Conservation (phyloP, 2,329 filamentous ascomycete genomes). For the Penicillium sp. region DNA sequence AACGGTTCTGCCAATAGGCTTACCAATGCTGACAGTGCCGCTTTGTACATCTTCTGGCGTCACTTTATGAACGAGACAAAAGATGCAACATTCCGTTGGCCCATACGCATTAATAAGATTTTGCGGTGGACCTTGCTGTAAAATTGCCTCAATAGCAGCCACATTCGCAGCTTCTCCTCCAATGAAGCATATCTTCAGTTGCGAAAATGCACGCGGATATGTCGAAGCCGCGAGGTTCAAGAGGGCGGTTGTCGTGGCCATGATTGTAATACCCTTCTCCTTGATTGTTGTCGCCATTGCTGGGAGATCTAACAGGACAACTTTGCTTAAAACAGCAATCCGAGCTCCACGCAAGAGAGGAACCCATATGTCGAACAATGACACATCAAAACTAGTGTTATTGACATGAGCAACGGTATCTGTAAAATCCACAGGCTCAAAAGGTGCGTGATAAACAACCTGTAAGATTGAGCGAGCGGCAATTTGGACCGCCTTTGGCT, state of each 20-base stretch:
- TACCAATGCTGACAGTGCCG: constrained; percentile 42
- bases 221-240: too few relatives aligned
- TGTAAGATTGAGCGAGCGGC: constrained; percentile 18
- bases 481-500: constrained; percentile 27
- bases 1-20: constrained; percentile 12
- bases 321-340: constrained; percentile 10
- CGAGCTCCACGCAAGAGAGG: constrained; percentile 17
- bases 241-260: too few relatives aligned
- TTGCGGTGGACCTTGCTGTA: constrained; percentile 14
- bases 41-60: constrained; percentile 12
- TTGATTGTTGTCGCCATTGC: background rate
- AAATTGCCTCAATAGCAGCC: constrained; percentile 12
- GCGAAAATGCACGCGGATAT: constrained; percentile 12
- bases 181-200: constrained; percentile 10
- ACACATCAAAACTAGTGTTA: constrained; percentile 26
- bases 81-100: constrained; percentile 21
- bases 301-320: background rate
- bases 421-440: constrained; percentile 4
- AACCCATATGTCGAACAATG: constrained; percentile 27
- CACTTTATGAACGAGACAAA: constrained; percentile 16
- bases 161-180: constrained; percentile 22
- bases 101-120: constrained; percentile 25
- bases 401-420: constrained; percentile 22
- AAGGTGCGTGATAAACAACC: constrained; percentile 18
- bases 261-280: too few relatives aligned